Evolutionary conservation across 257 asterid genomes (phyloP).

Genomic region (Phtheirospermum japonicum): DNA sequence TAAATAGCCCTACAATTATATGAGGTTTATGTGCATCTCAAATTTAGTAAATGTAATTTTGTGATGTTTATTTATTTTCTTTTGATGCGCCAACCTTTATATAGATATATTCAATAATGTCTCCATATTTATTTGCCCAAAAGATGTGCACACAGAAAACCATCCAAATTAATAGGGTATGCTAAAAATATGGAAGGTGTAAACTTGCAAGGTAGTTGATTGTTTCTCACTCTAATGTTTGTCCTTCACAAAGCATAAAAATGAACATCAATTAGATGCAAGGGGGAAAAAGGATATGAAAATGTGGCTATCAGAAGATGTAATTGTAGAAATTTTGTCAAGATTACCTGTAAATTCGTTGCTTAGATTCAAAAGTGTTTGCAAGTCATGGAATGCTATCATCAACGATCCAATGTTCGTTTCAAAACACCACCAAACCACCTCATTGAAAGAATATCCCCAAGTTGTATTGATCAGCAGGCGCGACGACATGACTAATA

Average conservation of each 20-base stretch:
- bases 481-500: slow-evolving; percentile 39
- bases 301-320: slow-evolving; percentile 46
- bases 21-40: too few relatives aligned
- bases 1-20: too few relatives aligned
- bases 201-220: too few relatives aligned
- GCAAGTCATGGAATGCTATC: slow-evolving; percentile 43
- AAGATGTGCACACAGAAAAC: too few relatives aligned
- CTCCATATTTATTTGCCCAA: too few relatives aligned
- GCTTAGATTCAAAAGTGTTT: slow-evolving; percentile 43
- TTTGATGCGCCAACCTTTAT: not conserved
- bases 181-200: slow-evolving; percentile 25
- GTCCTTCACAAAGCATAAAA: not conserved
- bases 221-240: too few relatives aligned
- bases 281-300: too few relatives aligned
- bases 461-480: slow-evolving; percentile 39
- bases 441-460: not conserved
- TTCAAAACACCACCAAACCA: slow-evolving; percentile 27
- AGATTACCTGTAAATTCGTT: slow-evolving; percentile 38
- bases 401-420: slow-evolving; percentile 35
- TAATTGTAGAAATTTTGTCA: slow-evolving; percentile 41
- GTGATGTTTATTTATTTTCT: too few relatives aligned
- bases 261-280: not conserved
- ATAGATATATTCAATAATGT: too few relatives aligned
- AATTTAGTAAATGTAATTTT: too few relatives aligned
- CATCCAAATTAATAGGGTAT: too few relatives aligned